These are phyloP conservation scores for Posidonia oceanica DNA, from an alignment of 116 monocot genomes.

Conservation along the genomic window DNA sequence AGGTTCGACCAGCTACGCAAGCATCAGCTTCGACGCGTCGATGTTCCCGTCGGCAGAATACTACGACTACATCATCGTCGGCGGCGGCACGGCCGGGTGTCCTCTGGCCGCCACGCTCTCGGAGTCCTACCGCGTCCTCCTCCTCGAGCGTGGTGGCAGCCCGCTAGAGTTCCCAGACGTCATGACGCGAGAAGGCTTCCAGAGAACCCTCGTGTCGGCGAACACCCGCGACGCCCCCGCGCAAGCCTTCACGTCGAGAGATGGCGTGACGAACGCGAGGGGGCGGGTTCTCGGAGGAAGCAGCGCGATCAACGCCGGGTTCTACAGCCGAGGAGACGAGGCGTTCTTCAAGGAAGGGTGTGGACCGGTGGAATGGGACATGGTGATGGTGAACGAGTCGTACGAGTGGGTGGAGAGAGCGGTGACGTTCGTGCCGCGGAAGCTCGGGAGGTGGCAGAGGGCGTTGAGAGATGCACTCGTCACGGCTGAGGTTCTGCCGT, in stretches of 20 bases:
- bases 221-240: constrained; percentile 45
- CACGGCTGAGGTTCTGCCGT: constrained; percentile 45
- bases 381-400: constrained; percentile 38
- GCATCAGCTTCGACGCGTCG: constrained; percentile 53
- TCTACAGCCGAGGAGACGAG: constrained; percentile 6
- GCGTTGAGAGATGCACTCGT: constrained; percentile 52
- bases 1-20: constrained; percentile 25
- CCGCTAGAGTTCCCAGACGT: constrained; percentile 3
- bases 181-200: background rate
- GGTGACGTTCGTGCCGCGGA: constrained; percentile 34
- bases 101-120: constrained; percentile 36
- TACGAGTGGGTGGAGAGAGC: constrained; percentile 62
- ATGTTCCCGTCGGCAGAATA: constrained; percentile 36
- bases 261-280: constrained; percentile 2
- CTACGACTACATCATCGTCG: constrained; percentile 70
- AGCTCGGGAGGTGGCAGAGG: constrained; percentile 42
- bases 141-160: constrained; percentile 9
- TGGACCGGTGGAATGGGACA: constrained; percentile 28
- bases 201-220: constrained; percentile 23
- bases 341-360: background rate
- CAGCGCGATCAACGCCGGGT: constrained; percentile 11
- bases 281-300: constrained; percentile 9
- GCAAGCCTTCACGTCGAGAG: constrained; percentile 30
- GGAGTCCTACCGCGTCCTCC: background rate
- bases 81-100: constrained; percentile 78